Evolutionary conservation across 805 yeast species (phyloP), one percentile per base, ranked within the genome.

Genomic region (Yamadazyma takamatsuzukensis): DNA sequence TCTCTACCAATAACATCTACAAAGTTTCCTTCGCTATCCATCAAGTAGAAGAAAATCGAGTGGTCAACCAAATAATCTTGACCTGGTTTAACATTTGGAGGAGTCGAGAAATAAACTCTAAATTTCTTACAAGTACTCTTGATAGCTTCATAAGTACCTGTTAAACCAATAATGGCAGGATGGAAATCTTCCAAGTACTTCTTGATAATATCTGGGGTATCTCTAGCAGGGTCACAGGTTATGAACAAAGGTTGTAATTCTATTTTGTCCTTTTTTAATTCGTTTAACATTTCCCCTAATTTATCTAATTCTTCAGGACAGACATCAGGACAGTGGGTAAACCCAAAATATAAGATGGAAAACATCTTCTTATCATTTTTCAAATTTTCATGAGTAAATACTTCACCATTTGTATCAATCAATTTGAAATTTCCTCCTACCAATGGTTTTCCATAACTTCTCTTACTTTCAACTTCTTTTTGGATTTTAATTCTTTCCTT

Each of bases 11-110:
- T 68, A 5, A 93, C 97, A 56, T 90, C 96, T 30, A 90, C 83
- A 53, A 87, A 93, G 53, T 86, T 78, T 29, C 97, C 98, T 55
- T 93, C 96, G n/a, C 96, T 89, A 56, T 93, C 97, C 97, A 93
- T 90, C 49, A 93, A 67, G 53, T 93, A 93, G 63, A 90, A 90
- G 76, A 93, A 93, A 38, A 93, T 88, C 3, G 97, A 90, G 61
- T 93, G 98, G 55, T 93, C 98, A 19, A 93, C 98, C 40, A 93
- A 70, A 54, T 93, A 93, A 49, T 93, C 96, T 60, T 93, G 95
- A 13, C 97, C 97, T 0, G 95, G 93, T 55, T 88, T 86, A 29
- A 93, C 82, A 53, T 87, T 77, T 16, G 89, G 84, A 3, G 98
- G 98, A 1, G 98, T 93, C n/a, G 96, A 86, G 60, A 93, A 93